phyloP scores from a whole-genome alignment of 331 rosid genomes.

The Ulmus americana region DNA sequence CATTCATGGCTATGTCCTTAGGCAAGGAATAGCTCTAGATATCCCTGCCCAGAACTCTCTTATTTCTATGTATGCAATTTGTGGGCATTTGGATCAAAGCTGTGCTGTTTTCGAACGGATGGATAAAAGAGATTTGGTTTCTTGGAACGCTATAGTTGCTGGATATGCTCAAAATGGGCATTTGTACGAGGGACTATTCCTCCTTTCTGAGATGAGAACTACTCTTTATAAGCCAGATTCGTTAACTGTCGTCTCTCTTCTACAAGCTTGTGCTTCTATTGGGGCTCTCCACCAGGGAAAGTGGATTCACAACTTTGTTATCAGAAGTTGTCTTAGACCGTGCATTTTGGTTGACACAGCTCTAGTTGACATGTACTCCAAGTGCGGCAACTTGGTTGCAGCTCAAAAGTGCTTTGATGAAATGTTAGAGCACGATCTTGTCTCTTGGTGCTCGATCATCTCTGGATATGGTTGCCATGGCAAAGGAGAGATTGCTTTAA shows the following conservation, averaged over 20 bases:
- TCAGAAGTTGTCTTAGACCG: conserved; percentile 51
- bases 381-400: conserved; percentile 63
- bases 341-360: conserved; percentile 77
- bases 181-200: conserved; percentile 42
- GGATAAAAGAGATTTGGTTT: conserved; percentile 65
- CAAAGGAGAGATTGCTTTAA: conserved; percentile 59
- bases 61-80: conserved; percentile 79
- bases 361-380: conserved; percentile 86
- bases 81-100: conserved; percentile 56
- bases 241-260: conserved; percentile 66
- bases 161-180: conserved; percentile 72
- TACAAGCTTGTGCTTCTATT: conserved; percentile 75
- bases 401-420: conserved; percentile 67
- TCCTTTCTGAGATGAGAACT: conserved; percentile 61
- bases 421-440: conserved; percentile 53
- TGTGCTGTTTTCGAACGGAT: conserved; percentile 48
- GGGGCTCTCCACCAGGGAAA: conserved; percentile 73
- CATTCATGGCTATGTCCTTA: conserved; percentile 55
- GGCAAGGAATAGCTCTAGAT: conserved; percentile 55
- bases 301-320: conserved; percentile 55
- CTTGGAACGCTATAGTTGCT: conserved; percentile 80
- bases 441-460: conserved; percentile 85
- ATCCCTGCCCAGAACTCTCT: conserved; percentile 77
- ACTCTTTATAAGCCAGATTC: conserved; percentile 68
- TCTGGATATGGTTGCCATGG: conserved; percentile 83